Conservation (phyloP, 768 basidiomycete species). For the Boletus patriciae region DNA sequence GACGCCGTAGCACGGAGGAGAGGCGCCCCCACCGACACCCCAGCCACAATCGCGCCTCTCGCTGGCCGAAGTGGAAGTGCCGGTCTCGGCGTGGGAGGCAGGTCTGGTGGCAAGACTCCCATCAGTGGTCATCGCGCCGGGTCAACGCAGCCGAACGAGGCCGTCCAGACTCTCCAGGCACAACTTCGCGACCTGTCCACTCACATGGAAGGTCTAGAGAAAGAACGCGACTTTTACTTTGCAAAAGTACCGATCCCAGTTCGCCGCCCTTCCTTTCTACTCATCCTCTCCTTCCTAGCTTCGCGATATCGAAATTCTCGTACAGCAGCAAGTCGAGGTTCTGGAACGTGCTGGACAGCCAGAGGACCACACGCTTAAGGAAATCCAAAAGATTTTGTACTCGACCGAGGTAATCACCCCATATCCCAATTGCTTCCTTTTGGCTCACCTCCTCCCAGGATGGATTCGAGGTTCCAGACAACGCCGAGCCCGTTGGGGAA, state of each 20-base stretch:
- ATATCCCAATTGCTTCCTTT: not conserved
- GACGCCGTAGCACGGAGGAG: slow-evolving; percentile 81
- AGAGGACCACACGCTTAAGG: slow-evolving; percentile 57
- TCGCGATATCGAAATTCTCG: slow-evolving; percentile 93
- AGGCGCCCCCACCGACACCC: slow-evolving; percentile 72
- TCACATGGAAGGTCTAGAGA: slow-evolving; percentile 89
- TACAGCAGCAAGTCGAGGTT: slow-evolving; percentile 72
- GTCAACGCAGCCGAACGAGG: slow-evolving; percentile 65
- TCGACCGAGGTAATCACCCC: slow-evolving; percentile 79
- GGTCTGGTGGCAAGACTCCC: slow-evolving; percentile 73
- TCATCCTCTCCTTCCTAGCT: slow-evolving; percentile 52
- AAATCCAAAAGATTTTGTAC: slow-evolving; percentile 92
- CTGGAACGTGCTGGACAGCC: slow-evolving; percentile 55
- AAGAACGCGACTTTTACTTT: slow-evolving; percentile 98
- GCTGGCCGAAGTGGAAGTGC: slow-evolving; percentile 38
- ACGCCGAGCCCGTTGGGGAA: slow-evolving; percentile 55
- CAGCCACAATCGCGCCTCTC: slow-evolving; percentile 76
- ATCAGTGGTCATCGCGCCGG: slow-evolving; percentile 65
- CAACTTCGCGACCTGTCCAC: slow-evolving; percentile 81
- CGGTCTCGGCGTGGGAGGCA: slow-evolving; percentile 37
- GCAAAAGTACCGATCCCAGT: slow-evolving; percentile 66
- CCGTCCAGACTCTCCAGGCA: slow-evolving; percentile 62
- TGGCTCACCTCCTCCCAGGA: slow-evolving; percentile 52
- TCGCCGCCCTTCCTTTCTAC: slow-evolving; percentile 4
- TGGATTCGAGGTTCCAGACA: slow-evolving; percentile 89